Base-by-base conservation (phyloP, 2,329 filamentous ascomycete genomes). In the Boeremia exigua region DNA sequence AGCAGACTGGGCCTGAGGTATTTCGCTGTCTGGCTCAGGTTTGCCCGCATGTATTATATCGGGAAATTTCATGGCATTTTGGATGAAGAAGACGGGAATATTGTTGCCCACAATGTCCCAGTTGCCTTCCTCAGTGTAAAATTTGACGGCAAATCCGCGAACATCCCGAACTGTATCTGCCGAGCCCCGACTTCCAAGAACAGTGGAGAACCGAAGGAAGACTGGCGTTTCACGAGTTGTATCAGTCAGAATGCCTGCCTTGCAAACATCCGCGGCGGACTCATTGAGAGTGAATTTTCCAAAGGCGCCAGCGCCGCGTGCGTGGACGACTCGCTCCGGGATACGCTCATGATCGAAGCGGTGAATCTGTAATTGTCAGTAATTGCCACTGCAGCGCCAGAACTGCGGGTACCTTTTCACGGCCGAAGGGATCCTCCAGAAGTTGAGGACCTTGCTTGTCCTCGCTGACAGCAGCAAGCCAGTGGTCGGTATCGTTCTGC, bases 111-210 rank as follows among this genome's bases (percentile, higher is more conserved):
- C 86, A 28, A 90, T 79, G 60, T 91, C 88, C 86, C 87, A 91
- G 63, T 90, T 92, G 4, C 89, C 90, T 66, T 93, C 89, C 0
- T 89, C 78, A 0, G 90, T 92, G 70, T 92, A 92, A 67, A 91
- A 86, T 74, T 91, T 91, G 59, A 91, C 76, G 0, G 90, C 89
- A 60, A 94, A 95, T 1, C 91, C 90, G 33, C 90, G 85, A 2
- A 92, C 88, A 78, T 95, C 90, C n/a, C 91, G 85, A 1, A 92
- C 90, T 0, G 89, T 93, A 70, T 95, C 91, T 6, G 90, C 88
- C 47, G 87, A 90, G 11, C 90, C 91, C 30, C 87, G 83, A 69
- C 86, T 90, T 6, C 89, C 89, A 2, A 90, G 81, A 0, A 91
- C 90, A 0, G 91, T 94, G 0, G 90, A 94, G 73, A 95, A 93